Percentiles rank a stretch among this genome's conserved stretches.
Evolutionary conservation across 2,329 filamentous ascomycete species (phyloP).

Genomic region (Arthrobotrys megalospora): DNA sequence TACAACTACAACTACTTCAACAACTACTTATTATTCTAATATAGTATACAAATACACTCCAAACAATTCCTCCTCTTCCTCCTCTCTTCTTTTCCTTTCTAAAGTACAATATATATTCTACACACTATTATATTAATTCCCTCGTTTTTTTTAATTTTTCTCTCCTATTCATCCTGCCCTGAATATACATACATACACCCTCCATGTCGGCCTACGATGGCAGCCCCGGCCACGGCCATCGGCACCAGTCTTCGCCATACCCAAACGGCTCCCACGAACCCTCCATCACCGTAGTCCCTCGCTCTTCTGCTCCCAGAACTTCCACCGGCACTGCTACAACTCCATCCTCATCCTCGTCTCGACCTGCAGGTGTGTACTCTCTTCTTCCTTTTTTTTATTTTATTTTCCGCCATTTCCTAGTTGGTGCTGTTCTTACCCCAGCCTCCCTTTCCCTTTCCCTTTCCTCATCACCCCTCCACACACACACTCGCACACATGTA

Average conservation of each 20-base stretch:
- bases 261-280: slow-evolving; percentile 33
- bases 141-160: no score
- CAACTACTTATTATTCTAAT: no score
- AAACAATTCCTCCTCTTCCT: no score
- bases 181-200: no score
- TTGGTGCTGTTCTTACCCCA: no score
- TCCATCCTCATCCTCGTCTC: slow-evolving; percentile 5
- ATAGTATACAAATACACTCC: no score
- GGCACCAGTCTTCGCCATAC: slow-evolving; percentile 47
- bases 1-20: no score
- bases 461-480: background rate
- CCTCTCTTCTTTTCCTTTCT: no score
- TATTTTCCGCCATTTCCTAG: background rate
- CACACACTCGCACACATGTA: background rate
- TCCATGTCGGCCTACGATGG: slow-evolving; percentile 44
- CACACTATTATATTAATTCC: no score
- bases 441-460: background rate
- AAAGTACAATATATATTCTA: no score
- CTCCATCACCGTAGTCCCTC: background rate
- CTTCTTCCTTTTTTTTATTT: background rate
- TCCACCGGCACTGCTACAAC: background rate
- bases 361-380: slow-evolving; percentile 45
- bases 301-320: background rate
- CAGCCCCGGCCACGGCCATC: slow-evolving; percentile 49
- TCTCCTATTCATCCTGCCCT: no score